phyloP scores from a whole-genome alignment of 805 yeast genomes.

The Sugiyamaella floridensis region DNA sequence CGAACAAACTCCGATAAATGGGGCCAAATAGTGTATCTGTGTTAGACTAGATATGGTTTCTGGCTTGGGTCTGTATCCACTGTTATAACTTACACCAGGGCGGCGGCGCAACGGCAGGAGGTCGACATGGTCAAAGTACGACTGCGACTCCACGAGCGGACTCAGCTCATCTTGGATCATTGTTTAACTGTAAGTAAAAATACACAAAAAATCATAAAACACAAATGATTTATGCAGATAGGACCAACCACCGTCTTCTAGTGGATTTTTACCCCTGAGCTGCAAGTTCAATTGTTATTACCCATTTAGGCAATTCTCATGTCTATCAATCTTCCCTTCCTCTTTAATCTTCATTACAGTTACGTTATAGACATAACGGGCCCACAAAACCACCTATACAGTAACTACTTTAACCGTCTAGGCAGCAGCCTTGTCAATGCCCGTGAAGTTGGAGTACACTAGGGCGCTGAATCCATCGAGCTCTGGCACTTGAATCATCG shows the following conservation, averaged over 20 bases:
- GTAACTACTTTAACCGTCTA: background rate
- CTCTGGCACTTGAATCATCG: conserved; percentile 49
- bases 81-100: background rate
- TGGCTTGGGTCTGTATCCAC: background rate
- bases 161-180: background rate
- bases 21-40: background rate
- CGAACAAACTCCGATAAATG: background rate
- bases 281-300: background rate
- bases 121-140: background rate
- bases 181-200: background rate
- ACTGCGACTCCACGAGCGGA: background rate
- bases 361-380: background rate
- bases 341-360: background rate
- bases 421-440: background rate
- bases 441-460: conserved; percentile 69
- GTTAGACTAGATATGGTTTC: background rate
- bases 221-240: background rate
- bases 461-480: conserved; percentile 85
- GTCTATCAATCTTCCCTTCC: background rate
- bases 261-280: background rate
- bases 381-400: background rate
- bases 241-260: too few relatives aligned
- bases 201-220: background rate
- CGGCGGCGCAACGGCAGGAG: background rate
- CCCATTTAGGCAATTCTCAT: background rate